These are phyloP conservation scores for Oryza meyeriana DNA, from an alignment of 176 grass and related monocot genomes.

Conservation along the genomic window DNA sequence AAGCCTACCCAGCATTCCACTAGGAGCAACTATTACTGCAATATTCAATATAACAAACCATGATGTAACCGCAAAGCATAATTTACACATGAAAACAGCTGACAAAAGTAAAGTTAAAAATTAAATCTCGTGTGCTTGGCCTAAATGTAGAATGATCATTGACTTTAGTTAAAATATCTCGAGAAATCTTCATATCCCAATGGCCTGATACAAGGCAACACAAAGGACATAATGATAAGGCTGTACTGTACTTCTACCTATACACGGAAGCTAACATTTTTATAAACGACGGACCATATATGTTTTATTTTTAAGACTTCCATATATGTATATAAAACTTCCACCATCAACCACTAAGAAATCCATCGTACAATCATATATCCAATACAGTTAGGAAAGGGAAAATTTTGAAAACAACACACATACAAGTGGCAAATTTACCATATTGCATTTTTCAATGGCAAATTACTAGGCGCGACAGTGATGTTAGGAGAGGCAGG, in stretches of 20 bases:
- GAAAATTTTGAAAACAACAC: neutral
- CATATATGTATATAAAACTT: neutral
- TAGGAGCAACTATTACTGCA: slow-evolving; percentile 98
- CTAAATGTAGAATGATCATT: neutral
- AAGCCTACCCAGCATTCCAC: slow-evolving; percentile 96
- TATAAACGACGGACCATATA: neutral
- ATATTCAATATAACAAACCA: slow-evolving; percentile 35
- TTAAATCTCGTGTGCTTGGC: neutral
- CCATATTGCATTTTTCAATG: neutral
- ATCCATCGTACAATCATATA: neutral
- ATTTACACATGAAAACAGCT: slow-evolving; percentile 14
- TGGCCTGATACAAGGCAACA: neutral
- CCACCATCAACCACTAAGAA: neutral
- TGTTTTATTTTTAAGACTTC: neutral
- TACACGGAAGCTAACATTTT: neutral
- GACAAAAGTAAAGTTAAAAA: slow-evolving; percentile 9
- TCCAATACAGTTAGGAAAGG: neutral
- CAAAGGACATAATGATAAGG: neutral
- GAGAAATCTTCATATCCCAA: slow-evolving; percentile 10
- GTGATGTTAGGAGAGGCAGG: too few species aligned
- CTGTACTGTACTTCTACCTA: neutral
- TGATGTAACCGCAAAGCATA: slow-evolving; percentile 15
- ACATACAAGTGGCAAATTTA: neutral
- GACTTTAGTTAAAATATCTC: slow-evolving; percentile 6
- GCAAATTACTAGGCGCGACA: neutral